Evolutionary conservation across 2,329 filamentous ascomycete species (phyloP), one percentile per base, ranked within the genome.

Genomic region (Didymella pinodella): DNA sequence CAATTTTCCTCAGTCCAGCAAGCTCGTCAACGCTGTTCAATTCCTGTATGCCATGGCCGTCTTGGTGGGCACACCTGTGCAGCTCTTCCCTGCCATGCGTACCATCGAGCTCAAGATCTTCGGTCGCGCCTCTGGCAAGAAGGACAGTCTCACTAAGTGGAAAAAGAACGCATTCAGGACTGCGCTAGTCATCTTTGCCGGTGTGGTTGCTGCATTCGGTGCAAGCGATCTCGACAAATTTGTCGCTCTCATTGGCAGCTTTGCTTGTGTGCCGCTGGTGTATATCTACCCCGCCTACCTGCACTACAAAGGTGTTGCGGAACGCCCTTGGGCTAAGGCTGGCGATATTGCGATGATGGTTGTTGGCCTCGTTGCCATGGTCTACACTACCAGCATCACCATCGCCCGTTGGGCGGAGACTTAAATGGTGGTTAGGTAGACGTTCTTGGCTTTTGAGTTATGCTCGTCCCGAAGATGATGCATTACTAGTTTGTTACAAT

Each of bases 261-360:
- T 90, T 69, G 89, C 89, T 2, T 92, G 90, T 66, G 88, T 92
- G 53, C 90, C 90, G 14, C 76, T 92, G 63, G 89, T 92, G 11
- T 92, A 92, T 75, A 90, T 92, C 58, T 92, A 92, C 70, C 90
- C 90, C 43, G 84, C 90, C 0, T 88, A 83, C 62, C 71, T 93
- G 69, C 90, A 93, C 73, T 89, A 86, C 76, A 86, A 83, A 67
- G 89, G 87, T 4, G 82, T 89, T 3, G 90, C 89, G 7, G 79
- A 82, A 48, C 84, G 81, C n/a, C 75, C 73, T 31, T 79, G 75
- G 71, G 83, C 79, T 28, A 90, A 87, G 77, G 72, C 76, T 2
- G 80, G 85, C 4, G 90, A 93, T 69, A 59, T 90, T 4, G 70
- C 79, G 1, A 82, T 92, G 71, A 88, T 92, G 78, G 73, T 81